Conservation (phyloP, 2,329 filamentous ascomycete genomes). For the Colletotrichum lupini region DNA sequence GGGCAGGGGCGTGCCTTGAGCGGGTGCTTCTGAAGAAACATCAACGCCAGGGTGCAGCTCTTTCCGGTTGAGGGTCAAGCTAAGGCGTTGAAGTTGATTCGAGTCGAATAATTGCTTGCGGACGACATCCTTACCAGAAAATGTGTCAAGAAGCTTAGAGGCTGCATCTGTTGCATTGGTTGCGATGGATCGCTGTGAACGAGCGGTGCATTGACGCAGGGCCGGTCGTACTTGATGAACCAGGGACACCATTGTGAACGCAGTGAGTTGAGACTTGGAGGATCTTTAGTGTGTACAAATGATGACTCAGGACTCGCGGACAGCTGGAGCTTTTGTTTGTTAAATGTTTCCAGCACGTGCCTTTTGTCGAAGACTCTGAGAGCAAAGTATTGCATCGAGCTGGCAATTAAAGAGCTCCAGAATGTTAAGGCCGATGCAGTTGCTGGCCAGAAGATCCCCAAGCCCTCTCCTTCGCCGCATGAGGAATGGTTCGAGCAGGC, state of each 20-base stretch:
- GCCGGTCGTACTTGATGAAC: not conserved
- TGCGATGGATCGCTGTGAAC: not conserved
- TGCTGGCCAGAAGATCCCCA: not conserved
- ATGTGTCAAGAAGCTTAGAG: slow-evolving; percentile 45
- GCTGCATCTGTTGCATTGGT: slow-evolving; percentile 39
- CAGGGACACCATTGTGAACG: not conserved
- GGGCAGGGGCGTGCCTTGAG: slow-evolving; percentile 61
- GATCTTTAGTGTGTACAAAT: not conserved
- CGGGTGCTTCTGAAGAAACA: slow-evolving; percentile 50
- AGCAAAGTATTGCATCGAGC: not conserved
- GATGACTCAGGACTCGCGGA: not conserved
- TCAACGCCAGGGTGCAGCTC: slow-evolving; percentile 50
- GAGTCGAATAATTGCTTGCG: slow-evolving; percentile 65
- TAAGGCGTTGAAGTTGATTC: slow-evolving; percentile 72
- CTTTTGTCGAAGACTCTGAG: not conserved
- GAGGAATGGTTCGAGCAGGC: not conserved
- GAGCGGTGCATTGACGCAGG: not conserved
- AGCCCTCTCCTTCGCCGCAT: not conserved
- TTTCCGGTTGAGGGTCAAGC: slow-evolving; percentile 65
- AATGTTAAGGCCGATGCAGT: not conserved
- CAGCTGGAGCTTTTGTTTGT: not conserved
- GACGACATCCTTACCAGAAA: slow-evolving; percentile 41
- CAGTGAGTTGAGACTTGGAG: not conserved
- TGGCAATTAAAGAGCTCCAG: not conserved
- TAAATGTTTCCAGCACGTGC: too few relatives aligned